Base-by-base conservation (phyloP, 345 rosid genomes). In the Nephelium lappaceum region DNA sequence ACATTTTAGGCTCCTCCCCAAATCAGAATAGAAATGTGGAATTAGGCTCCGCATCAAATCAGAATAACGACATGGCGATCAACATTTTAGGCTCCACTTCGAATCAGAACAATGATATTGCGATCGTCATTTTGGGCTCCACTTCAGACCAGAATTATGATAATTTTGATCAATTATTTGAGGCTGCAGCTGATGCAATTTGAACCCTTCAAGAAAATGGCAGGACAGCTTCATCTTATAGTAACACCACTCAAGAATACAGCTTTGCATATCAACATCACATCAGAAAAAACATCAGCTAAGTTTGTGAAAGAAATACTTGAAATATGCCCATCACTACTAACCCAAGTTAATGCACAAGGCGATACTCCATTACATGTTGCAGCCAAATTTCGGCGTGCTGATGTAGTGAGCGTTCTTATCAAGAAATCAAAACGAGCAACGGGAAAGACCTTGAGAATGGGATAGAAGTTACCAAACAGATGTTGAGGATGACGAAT, bases 281-380 rank as follows among this genome's bases (percentile, higher is more conserved):
- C 31, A n/a, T 72, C 76, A 18, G n/a, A 12, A n/a, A 11, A 11
- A 16, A 0, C 12, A 2, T 72, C 38, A 6, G 5, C 49, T 3
- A n/a, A 12, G 18, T 57, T 72, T 11, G 31, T 72, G 6, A n/a
- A 51, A 31, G 25, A 67, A 21, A n/a, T 78, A 18, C 80, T 76
- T 9, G 53, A 36, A 8, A 45, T 19, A n/a, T 77, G 78, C 23
- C 78, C 67, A 11, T 47, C 74, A 23, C 66, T 81, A 3, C 27
- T 77, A 51, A 15, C 21, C 19, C 74, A 81, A 62, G 70, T 21
- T 47, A 77, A 76, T 57, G 42, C 27, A 11, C 18, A 45, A 21
- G 74, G 65, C 18, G 65, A 77, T 57, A 77, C 47, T 36, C 83
- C 77, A 3, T 11, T 77, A 9, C 77, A 82, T 72, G 11, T 58